Percentiles rank a stretch among this genome's conserved stretches.
These are phyloP conservation scores for Gentiana macrophylla DNA, from an alignment of 257 asterid species.

Conservation along the genomic window DNA sequence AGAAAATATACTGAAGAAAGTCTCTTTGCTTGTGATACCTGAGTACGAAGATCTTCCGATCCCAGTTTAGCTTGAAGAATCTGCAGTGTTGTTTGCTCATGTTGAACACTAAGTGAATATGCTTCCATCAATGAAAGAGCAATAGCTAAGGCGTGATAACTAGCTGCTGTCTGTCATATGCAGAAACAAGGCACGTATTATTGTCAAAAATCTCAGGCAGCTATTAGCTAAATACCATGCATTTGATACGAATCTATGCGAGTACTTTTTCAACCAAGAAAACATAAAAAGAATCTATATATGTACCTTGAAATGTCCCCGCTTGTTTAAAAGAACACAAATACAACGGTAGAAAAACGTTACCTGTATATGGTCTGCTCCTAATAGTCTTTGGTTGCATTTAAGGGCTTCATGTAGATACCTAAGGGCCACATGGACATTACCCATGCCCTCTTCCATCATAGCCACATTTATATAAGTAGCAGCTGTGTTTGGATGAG, in stretches of 20 bases:
- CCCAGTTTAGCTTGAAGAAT: constrained; percentile 96
- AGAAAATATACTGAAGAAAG: constrained; percentile 4
- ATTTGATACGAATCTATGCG: neutral
- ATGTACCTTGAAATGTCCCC: no score
- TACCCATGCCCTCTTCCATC: constrained; percentile 99
- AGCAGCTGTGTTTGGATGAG: constrained; percentile 99
- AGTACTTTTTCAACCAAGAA: no score
- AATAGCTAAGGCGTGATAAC: constrained; percentile 99
- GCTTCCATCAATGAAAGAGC: constrained; percentile 99
- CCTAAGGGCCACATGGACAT: constrained; percentile 95
- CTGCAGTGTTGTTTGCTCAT: constrained; percentile 93
- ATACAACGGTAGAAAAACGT: constrained; percentile 7
- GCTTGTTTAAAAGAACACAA: no score
- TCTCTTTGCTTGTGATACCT: constrained; percentile 40
- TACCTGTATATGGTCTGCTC: constrained; percentile 99
- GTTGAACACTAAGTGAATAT: constrained; percentile 94
- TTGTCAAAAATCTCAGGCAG: neutral
- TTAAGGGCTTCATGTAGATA: constrained; percentile 98
- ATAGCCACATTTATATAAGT: constrained; percentile 96
- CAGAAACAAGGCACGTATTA: neutral
- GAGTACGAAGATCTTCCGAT: constrained; percentile 95
- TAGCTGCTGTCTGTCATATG: constrained; percentile 89
- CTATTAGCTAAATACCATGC: neutral
- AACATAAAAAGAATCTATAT: no score
- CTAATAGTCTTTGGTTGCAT: constrained; percentile 82